These are phyloP conservation scores for Didymella lethalis DNA, from an alignment of 2,329 filamentous ascomycete species.

Conservation along the genomic window DNA sequence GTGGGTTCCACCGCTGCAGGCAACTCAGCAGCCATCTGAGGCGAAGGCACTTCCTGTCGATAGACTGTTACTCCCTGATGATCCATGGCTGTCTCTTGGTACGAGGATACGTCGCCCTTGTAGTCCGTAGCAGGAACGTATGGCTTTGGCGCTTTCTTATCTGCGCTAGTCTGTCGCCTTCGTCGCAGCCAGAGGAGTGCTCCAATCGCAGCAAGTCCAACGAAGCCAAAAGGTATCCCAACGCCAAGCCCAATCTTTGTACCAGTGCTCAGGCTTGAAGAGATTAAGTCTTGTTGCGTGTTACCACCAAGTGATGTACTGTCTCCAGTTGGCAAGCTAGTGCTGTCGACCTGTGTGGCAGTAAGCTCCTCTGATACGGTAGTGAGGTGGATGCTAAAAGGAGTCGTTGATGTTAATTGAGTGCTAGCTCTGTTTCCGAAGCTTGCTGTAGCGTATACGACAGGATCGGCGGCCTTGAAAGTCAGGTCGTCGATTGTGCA, in stretches of 20 bases:
- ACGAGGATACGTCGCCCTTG: neutral
- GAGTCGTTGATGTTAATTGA: neutral
- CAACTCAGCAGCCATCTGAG: neutral
- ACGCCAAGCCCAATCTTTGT: conserved; percentile 20
- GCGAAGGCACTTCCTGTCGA: conserved; percentile 5
- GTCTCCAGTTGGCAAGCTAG: neutral
- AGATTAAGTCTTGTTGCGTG: neutral
- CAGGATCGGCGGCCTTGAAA: conserved; percentile 12
- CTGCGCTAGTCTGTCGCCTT: neutral
- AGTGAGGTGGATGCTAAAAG: neutral
- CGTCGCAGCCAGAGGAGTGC: conserved; percentile 13
- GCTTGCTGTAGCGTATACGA: conserved; percentile 11
- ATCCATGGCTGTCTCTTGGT: conserved; percentile 5
- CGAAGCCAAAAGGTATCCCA: conserved; percentile 16
- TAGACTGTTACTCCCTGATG: conserved; percentile 2
- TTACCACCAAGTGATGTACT: neutral
- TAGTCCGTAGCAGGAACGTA: neutral
- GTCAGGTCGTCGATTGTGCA: conserved; percentile 18
- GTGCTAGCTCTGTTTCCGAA: conserved; percentile 4
- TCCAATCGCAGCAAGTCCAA: conserved; percentile 16
- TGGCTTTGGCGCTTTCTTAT: neutral
- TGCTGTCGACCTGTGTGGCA: neutral
- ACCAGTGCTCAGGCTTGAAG: conserved; percentile 8
- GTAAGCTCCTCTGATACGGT: neutral
- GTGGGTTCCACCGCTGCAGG: neutral